Percentiles rank a stretch among this genome's conserved stretches.
Conservation (phyloP, 169 alveolate species). For the Eimeria maxima region DNA sequence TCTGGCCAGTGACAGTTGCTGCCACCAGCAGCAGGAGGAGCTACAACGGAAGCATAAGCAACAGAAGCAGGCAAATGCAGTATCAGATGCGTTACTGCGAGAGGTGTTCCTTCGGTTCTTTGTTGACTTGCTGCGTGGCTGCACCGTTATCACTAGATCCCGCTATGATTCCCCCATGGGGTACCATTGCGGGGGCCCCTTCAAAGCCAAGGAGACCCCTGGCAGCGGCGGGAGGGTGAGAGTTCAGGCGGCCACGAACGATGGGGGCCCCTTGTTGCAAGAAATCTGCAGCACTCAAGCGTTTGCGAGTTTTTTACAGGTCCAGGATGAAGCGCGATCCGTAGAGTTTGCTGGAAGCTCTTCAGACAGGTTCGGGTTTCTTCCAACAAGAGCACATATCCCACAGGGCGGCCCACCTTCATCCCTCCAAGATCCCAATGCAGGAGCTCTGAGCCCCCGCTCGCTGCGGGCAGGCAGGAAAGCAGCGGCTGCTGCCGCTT, state of each 20-base stretch:
- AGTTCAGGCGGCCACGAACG: neutral
- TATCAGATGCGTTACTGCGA: constrained; percentile 37
- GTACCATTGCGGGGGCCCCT: constrained; percentile 2
- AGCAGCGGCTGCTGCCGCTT: constrained; percentile 64
- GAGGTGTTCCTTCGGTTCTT: constrained; percentile 62
- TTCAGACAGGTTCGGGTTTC: neutral
- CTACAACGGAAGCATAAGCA: constrained; percentile 1
- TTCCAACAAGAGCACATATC: neutral
- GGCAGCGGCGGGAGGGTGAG: constrained; percentile 33
- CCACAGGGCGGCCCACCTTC: neutral
- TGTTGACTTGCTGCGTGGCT: constrained; percentile 60
- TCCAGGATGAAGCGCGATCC: constrained; percentile 44
- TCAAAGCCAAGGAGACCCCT: constrained; percentile 26
- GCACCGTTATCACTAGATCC: constrained; percentile 1
- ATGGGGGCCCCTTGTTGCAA: constrained; percentile 39
- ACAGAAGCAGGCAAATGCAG: constrained; percentile 49
- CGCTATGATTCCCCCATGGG: neutral
- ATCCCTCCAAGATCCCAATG: neutral
- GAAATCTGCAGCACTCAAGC: constrained; percentile 74
- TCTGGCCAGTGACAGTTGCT: constrained; percentile 18
- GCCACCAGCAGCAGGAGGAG: constrained; percentile 71
- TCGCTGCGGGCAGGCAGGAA: constrained; percentile 14
- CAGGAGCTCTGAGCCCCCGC: constrained; percentile 30
- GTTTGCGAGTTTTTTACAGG: constrained; percentile 61
- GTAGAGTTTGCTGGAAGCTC: neutral